Evolutionary conservation across 2,329 filamentous ascomycete species (phyloP).

Genomic region (Exophiala aquamarina): DNA sequence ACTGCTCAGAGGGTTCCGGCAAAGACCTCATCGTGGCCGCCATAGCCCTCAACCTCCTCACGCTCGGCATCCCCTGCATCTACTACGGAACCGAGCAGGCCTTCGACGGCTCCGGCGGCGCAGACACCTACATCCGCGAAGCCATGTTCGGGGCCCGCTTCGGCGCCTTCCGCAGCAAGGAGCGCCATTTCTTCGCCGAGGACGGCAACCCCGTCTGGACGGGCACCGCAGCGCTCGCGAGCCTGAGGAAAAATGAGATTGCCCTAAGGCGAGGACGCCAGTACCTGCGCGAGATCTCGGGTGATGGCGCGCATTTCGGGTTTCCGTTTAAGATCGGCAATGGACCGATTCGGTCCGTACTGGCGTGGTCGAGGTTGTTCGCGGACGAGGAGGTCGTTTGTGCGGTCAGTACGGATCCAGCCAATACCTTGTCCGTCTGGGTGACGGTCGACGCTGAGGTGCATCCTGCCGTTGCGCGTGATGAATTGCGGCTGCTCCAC

Average conservation of each 20-base stretch:
- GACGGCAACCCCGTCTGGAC: slow-evolving; percentile 5
- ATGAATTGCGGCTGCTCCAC: background rate
- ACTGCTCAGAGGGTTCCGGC: slow-evolving; percentile 9
- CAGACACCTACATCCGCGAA: slow-evolving; percentile 14
- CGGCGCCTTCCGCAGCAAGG: slow-evolving; percentile 15
- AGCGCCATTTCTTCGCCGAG: slow-evolving; percentile 16
- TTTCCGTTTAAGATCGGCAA: slow-evolving; percentile 3
- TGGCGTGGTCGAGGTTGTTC: slow-evolving; percentile 15
- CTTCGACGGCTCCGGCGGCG: slow-evolving; percentile 11
- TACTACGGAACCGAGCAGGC: slow-evolving; percentile 17
- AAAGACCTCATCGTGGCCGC: slow-evolving; percentile 6
- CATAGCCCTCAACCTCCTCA: slow-evolving; percentile 12
- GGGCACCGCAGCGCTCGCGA: slow-evolving; percentile 2
- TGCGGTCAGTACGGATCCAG: slow-evolving; percentile 11
- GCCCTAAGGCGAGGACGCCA: slow-evolving; percentile 14
- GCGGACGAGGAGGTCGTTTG: slow-evolving; percentile 13
- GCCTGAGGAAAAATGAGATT: slow-evolving; percentile 10
- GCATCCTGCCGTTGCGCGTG: slow-evolving; percentile 4
- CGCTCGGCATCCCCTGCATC: slow-evolving; percentile 14
- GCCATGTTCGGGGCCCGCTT: slow-evolving; percentile 17
- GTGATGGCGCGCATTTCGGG: slow-evolving; percentile 13
- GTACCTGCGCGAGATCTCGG: slow-evolving; percentile 16
- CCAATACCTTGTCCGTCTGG: slow-evolving; percentile 3
- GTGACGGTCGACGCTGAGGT: slow-evolving; percentile 10
- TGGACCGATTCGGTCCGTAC: slow-evolving; percentile 5